Evolutionary conservation across 2,329 filamentous ascomycete genomes (phyloP).

Genomic region (Venturia pyrina): DNA sequence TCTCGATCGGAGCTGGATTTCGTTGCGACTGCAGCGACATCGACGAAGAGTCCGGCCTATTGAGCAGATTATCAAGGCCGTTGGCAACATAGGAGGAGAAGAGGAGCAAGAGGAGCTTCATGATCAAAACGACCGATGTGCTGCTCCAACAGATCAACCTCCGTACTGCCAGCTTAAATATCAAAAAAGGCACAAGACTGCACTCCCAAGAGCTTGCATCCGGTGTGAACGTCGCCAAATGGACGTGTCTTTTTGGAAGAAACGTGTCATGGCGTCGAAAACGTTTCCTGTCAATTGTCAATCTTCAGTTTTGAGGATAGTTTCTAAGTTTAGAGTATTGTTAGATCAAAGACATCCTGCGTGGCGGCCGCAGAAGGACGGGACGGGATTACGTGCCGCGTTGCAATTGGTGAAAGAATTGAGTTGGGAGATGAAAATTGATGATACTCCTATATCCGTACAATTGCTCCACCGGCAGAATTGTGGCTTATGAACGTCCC

Average conservation of each 20-base stretch:
- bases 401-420: neutral
- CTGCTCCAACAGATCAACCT: too few relatives aligned
- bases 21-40: neutral
- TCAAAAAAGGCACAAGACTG: neutral
- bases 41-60: neutral
- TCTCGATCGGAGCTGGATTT: neutral
- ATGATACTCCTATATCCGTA: too few relatives aligned
- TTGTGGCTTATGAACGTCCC: neutral
- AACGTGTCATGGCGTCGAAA: neutral
- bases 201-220: neutral
- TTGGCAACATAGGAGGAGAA: neutral
- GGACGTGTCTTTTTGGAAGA: neutral
- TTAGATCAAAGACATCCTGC: too few relatives aligned
- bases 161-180: neutral
- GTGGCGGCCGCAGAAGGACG: neutral
- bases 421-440: neutral
- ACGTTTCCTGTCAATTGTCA: slow-evolving; percentile 3
- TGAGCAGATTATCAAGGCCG: neutral
- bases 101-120: neutral
- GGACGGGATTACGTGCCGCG: neutral
- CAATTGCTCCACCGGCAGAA: too few relatives aligned
- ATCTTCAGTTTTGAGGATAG: neutral
- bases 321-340: neutral
- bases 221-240: neutral
- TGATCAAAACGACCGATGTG: neutral